phyloP scores from a whole-genome alignment of 2,329 filamentous ascomycete genomes.

The Tolypocladium guangdongense region DNA sequence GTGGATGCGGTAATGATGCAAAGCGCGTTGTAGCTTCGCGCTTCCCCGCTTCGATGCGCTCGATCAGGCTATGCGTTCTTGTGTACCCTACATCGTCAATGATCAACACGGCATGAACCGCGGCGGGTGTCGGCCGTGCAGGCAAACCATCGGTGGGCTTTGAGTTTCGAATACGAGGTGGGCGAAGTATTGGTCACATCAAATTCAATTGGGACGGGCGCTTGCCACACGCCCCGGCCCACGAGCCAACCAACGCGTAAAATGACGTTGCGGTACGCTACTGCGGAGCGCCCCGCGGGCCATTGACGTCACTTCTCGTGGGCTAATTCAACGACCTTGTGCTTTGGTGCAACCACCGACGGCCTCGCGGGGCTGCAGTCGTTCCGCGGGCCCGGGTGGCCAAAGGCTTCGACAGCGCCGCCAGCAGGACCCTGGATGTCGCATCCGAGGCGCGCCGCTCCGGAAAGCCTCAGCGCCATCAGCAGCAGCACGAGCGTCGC shows the following conservation, averaged over 20 bases:
- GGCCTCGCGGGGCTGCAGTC: background rate
- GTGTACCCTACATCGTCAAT: background rate
- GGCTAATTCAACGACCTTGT: constrained; percentile 6
- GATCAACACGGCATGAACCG: background rate
- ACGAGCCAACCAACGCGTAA: constrained; percentile 1
- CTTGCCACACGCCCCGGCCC: background rate
- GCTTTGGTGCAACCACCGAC: background rate
- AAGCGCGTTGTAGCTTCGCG: background rate
- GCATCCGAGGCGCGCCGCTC: background rate
- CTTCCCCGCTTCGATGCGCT: background rate
- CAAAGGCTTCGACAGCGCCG: background rate
- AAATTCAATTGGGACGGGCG: too few species aligned
- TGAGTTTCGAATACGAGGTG: too few species aligned
- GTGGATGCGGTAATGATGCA: background rate
- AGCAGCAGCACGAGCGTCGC: too few species aligned
- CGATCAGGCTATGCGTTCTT: background rate
- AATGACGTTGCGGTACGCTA: constrained; percentile 11
- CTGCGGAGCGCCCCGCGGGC: constrained; percentile 7
- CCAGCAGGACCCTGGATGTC: background rate
- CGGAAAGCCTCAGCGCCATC: background rate
- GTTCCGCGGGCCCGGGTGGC: background rate
- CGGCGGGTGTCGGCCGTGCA: too few species aligned
- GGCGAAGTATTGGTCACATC: too few species aligned
- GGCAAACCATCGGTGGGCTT: too few species aligned
- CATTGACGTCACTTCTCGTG: constrained; percentile 16